Evolutionary conservation across 495 filamentous ascomycete genomes (phyloP).

Genomic region (Gamarada debralockiae): DNA sequence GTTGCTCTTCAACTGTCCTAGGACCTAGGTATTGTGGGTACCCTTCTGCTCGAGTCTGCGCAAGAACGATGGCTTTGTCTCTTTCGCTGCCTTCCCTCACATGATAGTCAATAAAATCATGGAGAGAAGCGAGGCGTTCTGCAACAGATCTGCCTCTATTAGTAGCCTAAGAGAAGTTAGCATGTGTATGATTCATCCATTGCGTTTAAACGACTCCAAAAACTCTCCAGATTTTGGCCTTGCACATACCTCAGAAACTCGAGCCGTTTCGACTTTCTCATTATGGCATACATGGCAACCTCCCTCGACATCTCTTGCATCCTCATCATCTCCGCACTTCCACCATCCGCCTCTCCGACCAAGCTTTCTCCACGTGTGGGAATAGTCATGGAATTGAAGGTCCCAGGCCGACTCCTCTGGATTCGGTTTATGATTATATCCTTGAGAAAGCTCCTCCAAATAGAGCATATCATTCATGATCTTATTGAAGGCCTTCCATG

Average conservation of each 20-base stretch:
- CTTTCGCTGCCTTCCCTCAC: background rate
- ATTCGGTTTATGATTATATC: background rate
- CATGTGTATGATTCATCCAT: too few relatives aligned
- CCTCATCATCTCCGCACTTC: conserved; percentile 32
- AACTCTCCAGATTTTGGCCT: too few relatives aligned
- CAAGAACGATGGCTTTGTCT: background rate
- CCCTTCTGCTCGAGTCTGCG: too few relatives aligned
- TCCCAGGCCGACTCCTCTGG: conserved; percentile 7
- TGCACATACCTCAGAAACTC: too few relatives aligned
- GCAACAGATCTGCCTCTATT: too few relatives aligned
- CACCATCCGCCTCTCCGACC: conserved; percentile 33
- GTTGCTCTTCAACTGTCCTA: too few relatives aligned
- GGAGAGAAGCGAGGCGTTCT: too few relatives aligned
- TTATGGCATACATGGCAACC: conserved; percentile 27
- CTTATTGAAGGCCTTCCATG: conserved; percentile 2
- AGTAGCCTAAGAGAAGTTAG: too few relatives aligned
- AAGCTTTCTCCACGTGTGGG: conserved; percentile 26
- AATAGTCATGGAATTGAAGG: conserved; percentile 32
- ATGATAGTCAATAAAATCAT: background rate
- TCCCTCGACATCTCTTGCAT: conserved; percentile 29
- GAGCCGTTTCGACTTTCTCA: background rate
- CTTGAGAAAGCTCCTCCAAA: background rate
- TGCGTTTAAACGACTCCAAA: background rate
- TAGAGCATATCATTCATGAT: conserved; percentile 1
- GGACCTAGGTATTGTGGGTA: too few relatives aligned